Conservation (phyloP, 805 yeast genomes). For the Candida caryicola region DNA sequence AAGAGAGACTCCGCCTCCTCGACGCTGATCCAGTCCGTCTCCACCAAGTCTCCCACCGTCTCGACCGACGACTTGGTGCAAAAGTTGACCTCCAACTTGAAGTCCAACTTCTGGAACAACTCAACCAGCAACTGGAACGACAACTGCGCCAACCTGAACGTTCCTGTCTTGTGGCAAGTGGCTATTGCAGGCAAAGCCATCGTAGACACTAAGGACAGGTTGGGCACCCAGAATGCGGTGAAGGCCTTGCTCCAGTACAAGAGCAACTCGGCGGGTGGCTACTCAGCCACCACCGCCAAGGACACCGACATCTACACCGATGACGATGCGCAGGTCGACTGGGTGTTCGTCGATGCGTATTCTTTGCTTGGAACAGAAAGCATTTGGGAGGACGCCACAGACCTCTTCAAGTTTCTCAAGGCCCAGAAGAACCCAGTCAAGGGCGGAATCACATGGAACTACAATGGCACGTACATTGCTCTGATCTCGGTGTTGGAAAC, state of each 20-base stretch:
- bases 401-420: slow-evolving; percentile 14
- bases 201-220: slow-evolving; percentile 12
- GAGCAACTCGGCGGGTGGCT: slow-evolving; percentile 19
- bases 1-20: neutral
- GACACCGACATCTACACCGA: slow-evolving; percentile 27
- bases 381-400: slow-evolving; percentile 14
- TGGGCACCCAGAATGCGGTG: slow-evolving; percentile 11
- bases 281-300: slow-evolving; percentile 20
- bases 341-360: slow-evolving; percentile 27
- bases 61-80: slow-evolving; percentile 12
- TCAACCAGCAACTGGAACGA: slow-evolving; percentile 13
- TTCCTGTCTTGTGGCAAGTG: slow-evolving; percentile 23
- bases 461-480: slow-evolving; percentile 20
- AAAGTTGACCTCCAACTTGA: slow-evolving; percentile 8
- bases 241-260: slow-evolving; percentile 16
- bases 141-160: slow-evolving; percentile 9
- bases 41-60: slow-evolving; percentile 14
- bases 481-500: slow-evolving; percentile 28
- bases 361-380: slow-evolving; percentile 2
- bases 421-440: slow-evolving; percentile 15
- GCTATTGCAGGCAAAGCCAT: slow-evolving; percentile 25
- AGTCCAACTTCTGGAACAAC: slow-evolving; percentile 13
- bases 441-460: slow-evolving; percentile 27
- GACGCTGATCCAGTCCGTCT: neutral
- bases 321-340: slow-evolving; percentile 28